phyloP scores from a whole-genome alignment of 78 protist species.

The Chrysochromulina tobinii region DNA sequence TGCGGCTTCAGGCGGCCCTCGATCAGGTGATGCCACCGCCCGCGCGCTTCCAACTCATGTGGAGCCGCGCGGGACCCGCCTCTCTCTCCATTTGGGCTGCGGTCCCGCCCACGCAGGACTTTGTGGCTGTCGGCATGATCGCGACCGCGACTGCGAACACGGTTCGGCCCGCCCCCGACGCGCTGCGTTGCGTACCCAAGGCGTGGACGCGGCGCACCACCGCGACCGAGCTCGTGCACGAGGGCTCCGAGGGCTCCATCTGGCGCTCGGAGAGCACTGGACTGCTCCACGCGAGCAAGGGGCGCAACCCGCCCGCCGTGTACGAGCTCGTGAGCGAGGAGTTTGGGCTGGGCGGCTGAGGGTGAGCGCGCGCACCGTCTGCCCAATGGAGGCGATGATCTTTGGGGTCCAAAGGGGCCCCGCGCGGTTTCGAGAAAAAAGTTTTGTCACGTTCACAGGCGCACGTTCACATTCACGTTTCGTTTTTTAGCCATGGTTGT shows the following conservation, averaged over 20 bases:
- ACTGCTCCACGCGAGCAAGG: not conserved
- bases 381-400: no score
- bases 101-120: slow-evolving; percentile 33
- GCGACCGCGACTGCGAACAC: not conserved
- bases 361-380: no score
- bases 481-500: no score
- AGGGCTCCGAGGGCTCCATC: slow-evolving; percentile 10
- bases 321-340: not conserved
- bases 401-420: no score
- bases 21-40: slow-evolving; percentile 14
- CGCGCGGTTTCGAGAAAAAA: no score
- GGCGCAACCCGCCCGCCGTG: not conserved
- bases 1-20: slow-evolving; percentile 6
- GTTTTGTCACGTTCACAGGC: no score
- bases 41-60: not conserved
- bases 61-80: not conserved
- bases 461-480: no score
- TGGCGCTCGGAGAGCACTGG: not conserved
- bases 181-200: slow-evolving; percentile 45
- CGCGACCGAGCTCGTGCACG: slow-evolving; percentile 18
- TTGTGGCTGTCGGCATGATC: slow-evolving; percentile 29
- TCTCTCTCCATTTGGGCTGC: slow-evolving; percentile 18
- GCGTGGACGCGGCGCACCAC: not conserved
- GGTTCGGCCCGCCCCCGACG: slow-evolving; percentile 22
- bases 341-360: no score